phyloP scores from a whole-genome alignment of 306 rosid genomes.

The Rosa chinensis region DNA sequence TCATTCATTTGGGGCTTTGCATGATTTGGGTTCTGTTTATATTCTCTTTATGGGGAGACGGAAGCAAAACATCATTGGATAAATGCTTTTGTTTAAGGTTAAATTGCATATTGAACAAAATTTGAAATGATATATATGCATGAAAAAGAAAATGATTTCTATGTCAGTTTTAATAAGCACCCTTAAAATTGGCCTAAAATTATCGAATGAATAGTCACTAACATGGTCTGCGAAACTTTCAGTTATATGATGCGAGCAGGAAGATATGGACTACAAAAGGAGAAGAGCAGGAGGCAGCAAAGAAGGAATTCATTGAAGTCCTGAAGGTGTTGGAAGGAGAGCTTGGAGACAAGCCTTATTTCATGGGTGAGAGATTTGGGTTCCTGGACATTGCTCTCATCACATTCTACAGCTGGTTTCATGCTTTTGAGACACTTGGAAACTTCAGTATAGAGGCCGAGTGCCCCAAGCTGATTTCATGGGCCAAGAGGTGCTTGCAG shows the following conservation, averaged over 20 bases:
- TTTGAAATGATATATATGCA: not conserved
- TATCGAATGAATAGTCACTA: not conserved
- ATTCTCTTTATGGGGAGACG: not conserved
- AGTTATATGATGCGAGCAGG: slow-evolving; percentile 31
- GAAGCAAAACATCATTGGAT: not conserved
- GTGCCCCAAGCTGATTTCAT: slow-evolving; percentile 22
- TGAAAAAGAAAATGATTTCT: not conserved
- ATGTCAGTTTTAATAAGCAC: not conserved
- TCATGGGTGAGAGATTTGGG: slow-evolving; percentile 29
- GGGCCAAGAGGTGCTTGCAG: slow-evolving; percentile 22
- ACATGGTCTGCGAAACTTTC: not conserved
- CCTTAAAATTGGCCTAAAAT: not conserved
- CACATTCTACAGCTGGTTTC: slow-evolving; percentile 18
- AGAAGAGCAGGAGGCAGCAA: slow-evolving; percentile 23
- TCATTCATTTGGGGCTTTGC: not conserved
- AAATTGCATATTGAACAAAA: not conserved
- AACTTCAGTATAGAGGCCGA: slow-evolving; percentile 24
- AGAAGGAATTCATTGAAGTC: slow-evolving; percentile 16
- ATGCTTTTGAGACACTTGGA: slow-evolving; percentile 8
- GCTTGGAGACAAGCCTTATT: slow-evolving; percentile 35
- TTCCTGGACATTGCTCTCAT: slow-evolving; percentile 31
- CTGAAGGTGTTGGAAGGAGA: slow-evolving; percentile 25
- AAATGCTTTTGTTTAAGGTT: not conserved
- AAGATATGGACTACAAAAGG: slow-evolving; percentile 28
- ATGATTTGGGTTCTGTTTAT: not conserved